Evolutionary conservation across 768 basidiomycete genomes (phyloP), one percentile per base, ranked within the genome.

Genomic region (Mycena venus): DNA sequence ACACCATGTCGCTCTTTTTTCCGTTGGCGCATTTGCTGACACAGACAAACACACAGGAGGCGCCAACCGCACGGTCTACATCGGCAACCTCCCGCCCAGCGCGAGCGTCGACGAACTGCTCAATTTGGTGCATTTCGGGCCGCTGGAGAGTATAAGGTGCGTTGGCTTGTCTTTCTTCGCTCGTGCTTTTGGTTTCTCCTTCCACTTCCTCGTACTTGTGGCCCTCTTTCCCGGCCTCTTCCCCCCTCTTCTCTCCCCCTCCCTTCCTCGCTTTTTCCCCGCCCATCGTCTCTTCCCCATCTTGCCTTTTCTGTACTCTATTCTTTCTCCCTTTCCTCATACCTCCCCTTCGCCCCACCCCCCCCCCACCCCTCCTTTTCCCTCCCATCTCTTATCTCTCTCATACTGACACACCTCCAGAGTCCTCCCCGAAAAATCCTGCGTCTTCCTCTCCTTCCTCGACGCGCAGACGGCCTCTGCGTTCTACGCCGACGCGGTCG

Each of bases 31-130:
- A n/a, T n/a, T n/a, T n/a, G n/a, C n/a, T n/a, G n/a, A n/a, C n/a
- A n/a, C n/a, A n/a, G n/a, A n/a, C 90, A 40, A 84, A 88, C 27
- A 91, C 92, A 17, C 49, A 27, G 61, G 61, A 3, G 40, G 40
- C 19, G 73, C 61, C 34, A 95, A 94, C 11, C 95, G 98, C 67
- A 99, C 98, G 0, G 97, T 99, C 59, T 99, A 99, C 82, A 93
- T 99, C 66, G 98, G 98, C 75, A 98, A 98, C 85, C 90, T 99
- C 47, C 98, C 98, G 23, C 89, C 95, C 6, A 96, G 96, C 29
- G 98, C 98, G 0, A 97, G 96, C 21, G 97, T 99, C 66, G 98
- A 99, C 83, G 98, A 99, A 82, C 92, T 99, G 17, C 93, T 99
- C 79, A 98, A 97, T 82, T 93, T 99, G 77, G 98, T 99, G 71